Evolutionary conservation across 352 stramenopile genomes (phyloP), one percentile per base, ranked within the genome.

Genomic region (Thraustochytrium striatum): DNA sequence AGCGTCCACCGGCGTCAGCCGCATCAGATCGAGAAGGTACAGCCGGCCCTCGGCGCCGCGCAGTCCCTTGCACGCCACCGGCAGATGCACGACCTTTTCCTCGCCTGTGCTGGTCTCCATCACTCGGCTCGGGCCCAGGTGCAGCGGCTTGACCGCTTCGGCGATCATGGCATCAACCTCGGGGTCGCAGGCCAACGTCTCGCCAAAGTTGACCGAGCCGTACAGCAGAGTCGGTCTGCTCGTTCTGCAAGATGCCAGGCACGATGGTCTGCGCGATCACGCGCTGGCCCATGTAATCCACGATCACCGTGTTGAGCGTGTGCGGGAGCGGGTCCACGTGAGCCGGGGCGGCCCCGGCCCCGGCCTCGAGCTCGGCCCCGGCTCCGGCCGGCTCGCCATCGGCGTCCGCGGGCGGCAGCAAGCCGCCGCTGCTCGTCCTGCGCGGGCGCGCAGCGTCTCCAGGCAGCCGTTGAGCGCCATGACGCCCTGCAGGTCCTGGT

Each of bases 251-350:
- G 72, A 98, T 98, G 68, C 94, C 94, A 11, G 93, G 94, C 38
- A 98, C 93, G 69, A 98, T 91, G 69, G 90, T 97, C 83, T 98
- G 94, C 55, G 92, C 95, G 68, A 98, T 94, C 57, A 97, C 91
- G 33, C 94, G 91, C 13, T 92, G 89, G 68, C 94, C 94, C 82
- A 97, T 75, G 82, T 96, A 98, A 84, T 98, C 94, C 16, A 98
- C 88, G 16, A 98, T 86, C 5, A 95, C 91, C 2, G 93, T 98
- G 32, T 92, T 92, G 36, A 98, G 83, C 9, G 93, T 98, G 86
- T 97, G 89, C 32, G 98, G 57, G 69, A 13, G 61, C 59, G 50
- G 75, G 57, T 55, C 59, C 1, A 61, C 2, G 21, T 9, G 11
- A 11, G 13, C 30, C 44, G 2, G 11, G 7, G 7, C 35, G 50